phyloP scores from a whole-genome alignment of 768 basidiomycete genomes.

The Lentinus tigrinus region DNA sequence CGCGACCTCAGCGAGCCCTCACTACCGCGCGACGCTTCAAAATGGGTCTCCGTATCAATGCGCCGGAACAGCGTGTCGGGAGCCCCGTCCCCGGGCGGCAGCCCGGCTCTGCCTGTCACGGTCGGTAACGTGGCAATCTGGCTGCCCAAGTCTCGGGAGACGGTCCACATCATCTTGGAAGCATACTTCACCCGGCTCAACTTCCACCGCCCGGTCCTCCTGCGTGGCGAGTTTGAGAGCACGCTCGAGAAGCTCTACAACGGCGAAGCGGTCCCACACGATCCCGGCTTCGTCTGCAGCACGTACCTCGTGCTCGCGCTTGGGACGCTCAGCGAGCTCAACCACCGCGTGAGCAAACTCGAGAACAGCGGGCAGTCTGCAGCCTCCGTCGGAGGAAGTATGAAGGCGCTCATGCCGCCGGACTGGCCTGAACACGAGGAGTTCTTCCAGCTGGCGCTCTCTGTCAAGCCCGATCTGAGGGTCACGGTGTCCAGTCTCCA shows the following conservation, averaged over 20 bases:
- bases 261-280: slow-evolving; percentile 48
- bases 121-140: slow-evolving; percentile 49
- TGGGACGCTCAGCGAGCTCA: slow-evolving; percentile 80
- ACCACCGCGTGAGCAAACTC: slow-evolving; percentile 59
- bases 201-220: slow-evolving; percentile 74
- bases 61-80: slow-evolving; percentile 42
- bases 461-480: slow-evolving; percentile 77
- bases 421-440: slow-evolving; percentile 82
- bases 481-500: slow-evolving; percentile 83
- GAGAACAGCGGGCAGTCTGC: slow-evolving; percentile 43
- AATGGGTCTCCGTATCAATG: slow-evolving; percentile 56
- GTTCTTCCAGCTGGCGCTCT: slow-evolving; percentile 77
- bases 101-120: slow-evolving; percentile 14
- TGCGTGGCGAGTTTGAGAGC: slow-evolving; percentile 65
- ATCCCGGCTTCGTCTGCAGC: slow-evolving; percentile 79
- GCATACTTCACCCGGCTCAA: slow-evolving; percentile 80
- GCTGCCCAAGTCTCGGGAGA: slow-evolving; percentile 75
- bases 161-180: slow-evolving; percentile 60
- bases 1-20: slow-evolving; percentile 53
- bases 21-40: slow-evolving; percentile 55
- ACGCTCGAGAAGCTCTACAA: slow-evolving; percentile 68
- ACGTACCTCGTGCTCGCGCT: slow-evolving; percentile 76
- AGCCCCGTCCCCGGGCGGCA: slow-evolving; percentile 20
- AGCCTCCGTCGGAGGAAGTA: slow-evolving; percentile 33
- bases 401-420: slow-evolving; percentile 59